phyloP scores from a whole-genome alignment of 495 filamentous ascomycete species.

The Aspergillus panamensis region DNA sequence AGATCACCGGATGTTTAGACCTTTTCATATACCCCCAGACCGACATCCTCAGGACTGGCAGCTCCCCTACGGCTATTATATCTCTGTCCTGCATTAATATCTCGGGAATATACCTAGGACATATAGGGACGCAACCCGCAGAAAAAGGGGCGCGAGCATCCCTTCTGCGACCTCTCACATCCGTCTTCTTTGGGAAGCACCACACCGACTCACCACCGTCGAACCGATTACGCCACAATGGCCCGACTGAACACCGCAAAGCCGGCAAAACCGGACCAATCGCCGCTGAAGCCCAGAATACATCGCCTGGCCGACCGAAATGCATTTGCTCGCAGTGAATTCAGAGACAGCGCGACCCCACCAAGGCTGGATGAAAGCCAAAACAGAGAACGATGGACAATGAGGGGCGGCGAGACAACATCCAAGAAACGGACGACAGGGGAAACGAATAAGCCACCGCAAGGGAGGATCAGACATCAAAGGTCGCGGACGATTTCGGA shows the following conservation, averaged over 20 bases:
- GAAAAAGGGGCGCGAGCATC: not conserved
- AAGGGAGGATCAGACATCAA: slow-evolving; percentile 13
- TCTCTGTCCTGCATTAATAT: not conserved
- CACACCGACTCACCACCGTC: not conserved
- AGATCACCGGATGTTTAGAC: not conserved
- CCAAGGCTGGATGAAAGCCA: slow-evolving; percentile 5
- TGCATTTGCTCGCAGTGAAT: slow-evolving; percentile 1
- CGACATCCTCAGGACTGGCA: too few relatives aligned
- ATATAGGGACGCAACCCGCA: not conserved
- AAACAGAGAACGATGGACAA: slow-evolving; percentile 11
- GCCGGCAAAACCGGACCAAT: slow-evolving; percentile 10
- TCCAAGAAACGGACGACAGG: slow-evolving; percentile 1
- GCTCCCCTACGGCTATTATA: not conserved
- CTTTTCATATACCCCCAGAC: not conserved
- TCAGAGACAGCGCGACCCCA: slow-evolving; percentile 3
- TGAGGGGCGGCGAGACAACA: slow-evolving; percentile 4
- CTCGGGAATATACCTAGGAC: not conserved
- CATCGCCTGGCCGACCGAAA: slow-evolving; percentile 4
- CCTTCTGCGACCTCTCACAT: slow-evolving; percentile 2
- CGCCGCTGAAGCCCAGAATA: not conserved
- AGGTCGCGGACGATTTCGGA: slow-evolving; percentile 20
- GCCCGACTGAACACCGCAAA: slow-evolving; percentile 23
- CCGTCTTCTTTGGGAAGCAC: not conserved
- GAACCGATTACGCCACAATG: slow-evolving; percentile 11
- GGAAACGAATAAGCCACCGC: slow-evolving; percentile 9